phyloP scores from a whole-genome alignment of 352 stramenopile species.

The Vaucheria bursata region DNA sequence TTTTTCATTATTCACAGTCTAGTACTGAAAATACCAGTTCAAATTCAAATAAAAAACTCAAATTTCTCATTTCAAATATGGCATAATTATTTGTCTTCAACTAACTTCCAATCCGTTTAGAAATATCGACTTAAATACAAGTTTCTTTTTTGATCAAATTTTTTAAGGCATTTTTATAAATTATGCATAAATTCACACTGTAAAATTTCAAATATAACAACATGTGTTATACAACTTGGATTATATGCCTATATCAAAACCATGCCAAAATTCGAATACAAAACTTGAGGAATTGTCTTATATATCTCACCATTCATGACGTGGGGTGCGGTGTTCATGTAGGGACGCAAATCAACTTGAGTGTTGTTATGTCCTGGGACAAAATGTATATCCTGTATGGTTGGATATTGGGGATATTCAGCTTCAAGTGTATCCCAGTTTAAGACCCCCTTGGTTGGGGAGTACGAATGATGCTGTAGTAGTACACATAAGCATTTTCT shows the following conservation, averaged over 20 bases:
- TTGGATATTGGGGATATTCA: constrained; percentile 65
- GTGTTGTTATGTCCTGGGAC: constrained; percentile 55
- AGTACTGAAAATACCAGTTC: no score
- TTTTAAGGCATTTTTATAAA: background rate
- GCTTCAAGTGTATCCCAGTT: constrained; percentile 56
- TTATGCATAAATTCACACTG: background rate
- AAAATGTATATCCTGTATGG: constrained; percentile 62
- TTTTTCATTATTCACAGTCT: no score
- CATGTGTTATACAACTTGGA: no score
- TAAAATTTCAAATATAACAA: background rate
- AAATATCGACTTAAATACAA: no score
- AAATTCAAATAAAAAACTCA: no score
- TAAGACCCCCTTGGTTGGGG: background rate
- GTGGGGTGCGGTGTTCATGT: constrained; percentile 36
- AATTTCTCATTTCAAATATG: no score
- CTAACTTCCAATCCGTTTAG: no score
- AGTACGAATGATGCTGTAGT: constrained; percentile 33
- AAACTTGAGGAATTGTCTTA: background rate
- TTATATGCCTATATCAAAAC: no score
- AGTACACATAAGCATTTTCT: constrained; percentile 63
- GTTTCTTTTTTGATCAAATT: background rate
- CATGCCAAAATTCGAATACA: background rate
- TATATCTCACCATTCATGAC: constrained; percentile 37
- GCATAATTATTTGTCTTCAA: no score
- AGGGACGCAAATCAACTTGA: constrained; percentile 47